Percentiles rank a stretch among this genome's conserved stretches.
phyloP scores from a whole-genome alignment of 2,329 filamentous ascomycete species.

The Aciculosporium take region DNA sequence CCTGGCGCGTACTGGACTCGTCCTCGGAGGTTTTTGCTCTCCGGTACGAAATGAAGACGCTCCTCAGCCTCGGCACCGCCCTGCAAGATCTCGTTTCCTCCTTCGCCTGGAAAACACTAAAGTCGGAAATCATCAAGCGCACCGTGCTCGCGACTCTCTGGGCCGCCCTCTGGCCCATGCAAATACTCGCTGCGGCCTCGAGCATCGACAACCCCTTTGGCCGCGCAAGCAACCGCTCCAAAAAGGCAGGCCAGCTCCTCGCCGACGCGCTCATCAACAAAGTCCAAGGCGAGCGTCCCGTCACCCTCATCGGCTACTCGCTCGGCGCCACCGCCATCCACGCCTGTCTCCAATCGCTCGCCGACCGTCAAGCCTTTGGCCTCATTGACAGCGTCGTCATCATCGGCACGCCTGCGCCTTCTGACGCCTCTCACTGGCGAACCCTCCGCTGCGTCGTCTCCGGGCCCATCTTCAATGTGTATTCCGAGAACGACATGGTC shows the following conservation, averaged over 20 bases:
- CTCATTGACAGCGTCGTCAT: conserved; percentile 72
- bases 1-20: conserved; percentile 61
- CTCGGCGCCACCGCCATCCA: conserved; percentile 72
- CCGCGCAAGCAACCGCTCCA: conserved; percentile 59
- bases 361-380: conserved; percentile 67
- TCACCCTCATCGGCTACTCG: conserved; percentile 70
- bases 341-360: conserved; percentile 62
- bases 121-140: conserved; percentile 58
- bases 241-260: conserved; percentile 66
- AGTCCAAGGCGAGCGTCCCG: conserved; percentile 67
- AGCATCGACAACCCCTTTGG: conserved; percentile 72
- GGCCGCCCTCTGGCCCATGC: conserved; percentile 56
- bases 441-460: conserved; percentile 63
- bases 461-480: conserved; percentile 76
- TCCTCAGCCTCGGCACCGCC: conserved; percentile 62
- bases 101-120: conserved; percentile 61
- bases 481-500: conserved; percentile 74
- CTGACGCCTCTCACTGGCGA: conserved; percentile 58
- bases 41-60: conserved; percentile 65
- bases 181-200: conserved; percentile 49
- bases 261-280: conserved; percentile 72
- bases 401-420: conserved; percentile 68
- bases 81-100: conserved; percentile 58
- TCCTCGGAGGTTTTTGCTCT: conserved; percentile 67
- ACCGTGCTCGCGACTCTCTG: conserved; percentile 55